A percentile compares a stretch with the other conserved stretches of the same genome.
These are phyloP conservation scores for Diaporthe citriasiana DNA, from an alignment of 2,329 filamentous ascomycete genomes.

Conservation along the genomic window DNA sequence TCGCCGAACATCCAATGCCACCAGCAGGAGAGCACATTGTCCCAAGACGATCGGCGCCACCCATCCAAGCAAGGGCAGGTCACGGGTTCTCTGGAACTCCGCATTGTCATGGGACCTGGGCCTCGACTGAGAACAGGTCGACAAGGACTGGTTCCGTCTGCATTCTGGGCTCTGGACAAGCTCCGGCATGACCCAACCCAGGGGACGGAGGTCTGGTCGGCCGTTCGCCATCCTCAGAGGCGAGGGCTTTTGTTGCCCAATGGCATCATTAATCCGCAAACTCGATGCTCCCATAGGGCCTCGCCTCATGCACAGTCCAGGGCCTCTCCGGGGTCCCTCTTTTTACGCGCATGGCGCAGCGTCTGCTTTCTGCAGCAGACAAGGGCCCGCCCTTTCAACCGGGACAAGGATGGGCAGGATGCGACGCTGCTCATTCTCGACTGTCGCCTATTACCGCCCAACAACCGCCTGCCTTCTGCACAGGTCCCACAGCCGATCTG, in stretches of 20 bases:
- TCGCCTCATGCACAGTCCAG: constrained; percentile 57
- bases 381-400: constrained; percentile 26
- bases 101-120: not conserved
- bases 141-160: not conserved
- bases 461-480: constrained; percentile 20
- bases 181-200: constrained; percentile 17
- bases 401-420: constrained; percentile 36
- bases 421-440: constrained; percentile 28
- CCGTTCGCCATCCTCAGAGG: constrained; percentile 32
- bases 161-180: constrained; percentile 10
- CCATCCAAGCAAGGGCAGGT: constrained; percentile 13
- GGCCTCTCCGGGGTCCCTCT: constrained; percentile 44
- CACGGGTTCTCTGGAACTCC: constrained; percentile 10
- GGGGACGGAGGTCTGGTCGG: constrained; percentile 14
- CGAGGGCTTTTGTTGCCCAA: constrained; percentile 52
- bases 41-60: constrained; percentile 11
- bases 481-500: constrained; percentile 26
- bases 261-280: constrained; percentile 50
- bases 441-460: constrained; percentile 36
- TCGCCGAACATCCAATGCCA: constrained; percentile 31
- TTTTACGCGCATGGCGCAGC: constrained; percentile 60
- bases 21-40: not conserved
- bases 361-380: constrained; percentile 50
- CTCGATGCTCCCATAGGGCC: constrained; percentile 56
- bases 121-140: not conserved